phyloP scores from a whole-genome alignment of 805 yeast species.

The Kregervanrija fluxuum region DNA sequence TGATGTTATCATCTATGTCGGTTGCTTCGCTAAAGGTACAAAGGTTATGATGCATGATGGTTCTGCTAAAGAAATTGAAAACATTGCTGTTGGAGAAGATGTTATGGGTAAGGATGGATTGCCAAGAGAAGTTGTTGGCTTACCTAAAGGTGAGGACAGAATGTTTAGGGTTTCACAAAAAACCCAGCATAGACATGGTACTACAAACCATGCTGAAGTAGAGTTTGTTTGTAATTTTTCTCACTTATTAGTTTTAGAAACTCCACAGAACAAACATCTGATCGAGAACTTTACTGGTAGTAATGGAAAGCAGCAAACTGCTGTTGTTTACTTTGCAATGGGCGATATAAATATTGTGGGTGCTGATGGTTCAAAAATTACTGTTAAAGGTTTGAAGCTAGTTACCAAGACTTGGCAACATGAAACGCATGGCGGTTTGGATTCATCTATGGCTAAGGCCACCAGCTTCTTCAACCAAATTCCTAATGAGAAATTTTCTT shows the following conservation, averaged over 20 bases:
- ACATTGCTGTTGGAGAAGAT: slow-evolving; percentile 7
- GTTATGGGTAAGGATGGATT: slow-evolving; percentile 11
- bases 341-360: slow-evolving; percentile 9
- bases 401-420: slow-evolving; percentile 30
- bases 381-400: slow-evolving; percentile 7
- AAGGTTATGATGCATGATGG: no score
- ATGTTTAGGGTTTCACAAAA: slow-evolving; percentile 21
- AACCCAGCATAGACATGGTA: slow-evolving; percentile 13
- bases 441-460: not conserved
- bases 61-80: slow-evolving; percentile 23
- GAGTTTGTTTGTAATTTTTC: slow-evolving; percentile 30
- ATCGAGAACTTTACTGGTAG: not conserved
- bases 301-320: slow-evolving; percentile 17
- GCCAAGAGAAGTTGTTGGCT: slow-evolving; percentile 26
- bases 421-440: slow-evolving; percentile 30
- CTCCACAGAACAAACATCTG: slow-evolving; percentile 20
- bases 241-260: slow-evolving; percentile 33
- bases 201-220: slow-evolving; percentile 14
- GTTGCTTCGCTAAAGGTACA: slow-evolving; percentile 29
- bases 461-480: slow-evolving; percentile 7
- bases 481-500: no score
- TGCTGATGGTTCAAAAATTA: slow-evolving; percentile 15
- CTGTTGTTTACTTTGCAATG: slow-evolving; percentile 7
- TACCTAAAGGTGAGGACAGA: slow-evolving; percentile 36
- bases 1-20: slow-evolving; percentile 90